Evolutionary conservation across 2,329 filamentous ascomycete species (phyloP), one percentile per base, ranked within the genome.

Genomic region (Colletotrichum destructivum): DNA sequence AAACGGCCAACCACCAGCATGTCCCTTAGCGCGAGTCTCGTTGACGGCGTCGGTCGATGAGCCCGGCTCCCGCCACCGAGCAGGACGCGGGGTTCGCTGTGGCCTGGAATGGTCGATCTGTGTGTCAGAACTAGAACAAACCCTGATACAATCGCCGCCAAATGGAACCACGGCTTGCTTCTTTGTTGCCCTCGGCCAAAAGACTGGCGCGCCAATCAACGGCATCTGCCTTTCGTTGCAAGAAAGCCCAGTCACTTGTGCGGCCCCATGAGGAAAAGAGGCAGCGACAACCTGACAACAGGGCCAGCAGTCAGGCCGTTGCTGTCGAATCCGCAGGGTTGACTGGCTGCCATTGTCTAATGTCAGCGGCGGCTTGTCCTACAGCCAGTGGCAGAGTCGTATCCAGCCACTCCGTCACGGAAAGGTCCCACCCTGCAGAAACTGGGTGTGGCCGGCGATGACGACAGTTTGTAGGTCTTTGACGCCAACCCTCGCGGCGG

Each of bases 41-140:
- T 68, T n/a, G n/a, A 52, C 44, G 52, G 38, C n/a, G 54, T 44
- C 23, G 35, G 54, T 44, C 23, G 35, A n/a, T 57, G 47, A 70
- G 18, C 35, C 46, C 40, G 31, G 44, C 64, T 51, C 38, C 51
- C 57, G 42, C 56, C 21, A 46, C 42, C 12, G n/a, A 18, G 42
- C 46, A 46, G 42, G 57, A 47, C 52, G 51, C 59, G 56, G 23
- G 26, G 8, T 13, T 31, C 35, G n/a, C 18, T 40, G 23, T n/a
- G 26, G 59, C 44, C 51, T 57, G 49, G 69, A 69, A 62, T 46
- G 42, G 42, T 21, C 52, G 21, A 71, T 57, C 26, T 12, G 55
- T 15, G 31, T 64, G 16, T 49, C 44, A 74, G 52, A 70, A 62
- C 71, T 52, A 61, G 47, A 42, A 40, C 46, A 44, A n/a, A 35